These are phyloP conservation scores for Geotrichum klebahnii DNA, from an alignment of 1,139 yeast genomes.

Conservation along the genomic window DNA sequence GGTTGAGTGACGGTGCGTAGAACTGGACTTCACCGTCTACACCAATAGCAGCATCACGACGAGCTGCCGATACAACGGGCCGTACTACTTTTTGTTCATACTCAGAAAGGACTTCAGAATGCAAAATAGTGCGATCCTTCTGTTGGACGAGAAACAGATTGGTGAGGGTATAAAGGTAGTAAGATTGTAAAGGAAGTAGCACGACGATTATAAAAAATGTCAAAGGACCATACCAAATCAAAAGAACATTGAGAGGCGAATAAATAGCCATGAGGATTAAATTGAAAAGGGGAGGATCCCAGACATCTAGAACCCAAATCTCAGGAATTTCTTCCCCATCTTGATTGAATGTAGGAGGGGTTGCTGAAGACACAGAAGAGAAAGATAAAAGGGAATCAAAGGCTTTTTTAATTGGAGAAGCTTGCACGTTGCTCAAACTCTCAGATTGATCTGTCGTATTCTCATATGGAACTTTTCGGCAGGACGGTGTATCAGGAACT, in stretches of 20 bases:
- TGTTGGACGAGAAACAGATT: constrained; percentile 46
- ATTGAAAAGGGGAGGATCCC: constrained; percentile 57
- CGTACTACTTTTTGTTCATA: constrained; percentile 62
- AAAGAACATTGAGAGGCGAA: constrained; percentile 53
- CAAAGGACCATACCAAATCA: constrained; percentile 45
- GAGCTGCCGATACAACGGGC: constrained; percentile 54
- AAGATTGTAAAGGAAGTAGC: constrained; percentile 38
- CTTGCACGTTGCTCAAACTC: too few relatives aligned
- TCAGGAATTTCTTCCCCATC: constrained; percentile 17
- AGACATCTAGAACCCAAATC: constrained; percentile 53
- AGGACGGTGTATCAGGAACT: constrained; percentile 44
- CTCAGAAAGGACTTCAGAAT: constrained; percentile 60
- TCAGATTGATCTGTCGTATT: too few relatives aligned
- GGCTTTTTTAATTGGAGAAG: constrained; percentile 18
- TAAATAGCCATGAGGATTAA: constrained; percentile 49
- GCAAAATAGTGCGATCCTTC: constrained; percentile 57
- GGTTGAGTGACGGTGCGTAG: constrained; percentile 41
- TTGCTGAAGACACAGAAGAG: constrained; percentile 3
- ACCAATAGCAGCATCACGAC: constrained; percentile 58
- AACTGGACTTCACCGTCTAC: constrained; percentile 46
- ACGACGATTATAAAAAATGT: constrained; percentile 39
- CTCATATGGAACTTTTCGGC: constrained; percentile 33
- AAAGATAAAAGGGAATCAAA: not conserved
- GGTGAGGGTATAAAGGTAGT: constrained; percentile 44
- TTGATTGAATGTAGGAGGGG: constrained; percentile 1